Base-by-base conservation (phyloP, 2,329 filamentous ascomycete genomes). In the Trichophyton schoenleinii region DNA sequence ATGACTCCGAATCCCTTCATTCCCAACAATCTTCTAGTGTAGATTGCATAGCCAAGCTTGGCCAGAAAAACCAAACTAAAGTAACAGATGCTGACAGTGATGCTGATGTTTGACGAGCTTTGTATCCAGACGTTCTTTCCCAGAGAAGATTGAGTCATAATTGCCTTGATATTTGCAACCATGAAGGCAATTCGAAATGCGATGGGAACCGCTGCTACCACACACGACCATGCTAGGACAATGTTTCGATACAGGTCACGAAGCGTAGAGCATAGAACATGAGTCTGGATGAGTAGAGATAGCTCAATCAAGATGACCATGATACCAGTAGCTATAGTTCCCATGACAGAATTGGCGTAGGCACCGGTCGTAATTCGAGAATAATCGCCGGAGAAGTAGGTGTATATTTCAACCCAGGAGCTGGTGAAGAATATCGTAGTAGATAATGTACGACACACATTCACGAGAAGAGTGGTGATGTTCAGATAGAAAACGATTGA, bases 401-500 rank as follows among this genome's bases (percentile, higher is more conserved):
- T 73, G 71, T 90, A 91, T 61, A 85, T 80, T 59, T 84, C 77
- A 66, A 80, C 76, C 66, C 83, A 85, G 3, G 79, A 75, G 2
- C 83, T 83, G 7, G 83, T 81, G 68, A 84, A 85, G 71, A 81
- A 87, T 61, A 83, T 69, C 59, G 67, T 60, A 22, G 70, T 63
- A 61, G 70, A 71, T 20, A 74, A 64, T 49, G 75, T 63, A 11
- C 87, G 85, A 53, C 84, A 71, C 58, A 81, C 75, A 72, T 87
- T 85, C 68, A 85, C 69, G 57, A 81, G 58, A 20, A 95, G 79
- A 13, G 82, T 81, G 25, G 79, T 63, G 20, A 81, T 66, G 69
- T 91, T 90, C 67, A 91, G 76, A 64, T 85, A 68, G 70, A 87
- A 88, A 20, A 89, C 80, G 0, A 78, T 69, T 1, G 86, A 85